phyloP scores from a whole-genome alignment of 1,284 basidiomycete species.

The Leccinum ponderosum region DNA sequence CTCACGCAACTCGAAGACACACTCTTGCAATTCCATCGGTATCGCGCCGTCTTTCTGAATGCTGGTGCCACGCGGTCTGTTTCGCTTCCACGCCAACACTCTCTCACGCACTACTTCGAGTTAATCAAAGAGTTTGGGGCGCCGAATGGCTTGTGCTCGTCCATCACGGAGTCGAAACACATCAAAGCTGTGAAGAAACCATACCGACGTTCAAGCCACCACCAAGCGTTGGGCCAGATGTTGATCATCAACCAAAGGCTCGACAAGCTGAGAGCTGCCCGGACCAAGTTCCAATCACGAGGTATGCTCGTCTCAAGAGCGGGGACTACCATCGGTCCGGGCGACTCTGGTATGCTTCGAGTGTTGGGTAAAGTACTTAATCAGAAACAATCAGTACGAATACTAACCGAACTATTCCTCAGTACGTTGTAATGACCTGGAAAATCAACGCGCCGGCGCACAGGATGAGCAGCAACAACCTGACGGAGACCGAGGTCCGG shows the following conservation, averaged over 20 bases:
- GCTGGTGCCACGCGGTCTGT: background rate
- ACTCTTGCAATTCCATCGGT: background rate
- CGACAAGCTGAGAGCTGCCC: background rate
- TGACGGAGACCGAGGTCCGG: no score
- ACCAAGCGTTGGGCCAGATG: background rate
- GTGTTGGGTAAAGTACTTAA: no score
- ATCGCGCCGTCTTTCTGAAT: background rate
- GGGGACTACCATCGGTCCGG: no score
- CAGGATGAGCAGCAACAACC: no score
- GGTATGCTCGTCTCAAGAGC: background rate
- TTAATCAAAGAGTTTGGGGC: background rate
- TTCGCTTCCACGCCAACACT: slow-evolving; percentile 2
- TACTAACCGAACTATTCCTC: no score
- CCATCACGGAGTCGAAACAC: background rate
- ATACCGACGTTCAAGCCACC: background rate
- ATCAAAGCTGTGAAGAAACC: background rate
- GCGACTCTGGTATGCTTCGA: no score
- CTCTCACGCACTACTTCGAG: background rate
- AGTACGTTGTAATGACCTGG: no score
- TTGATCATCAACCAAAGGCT: background rate
- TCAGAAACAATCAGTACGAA: no score
- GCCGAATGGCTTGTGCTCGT: slow-evolving; percentile 2
- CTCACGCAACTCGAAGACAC: background rate
- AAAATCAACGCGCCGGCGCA: no score
- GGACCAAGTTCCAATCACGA: background rate